Base-by-base conservation (phyloP, 768 basidiomycete genomes). In the Pleurotus djamor region DNA sequence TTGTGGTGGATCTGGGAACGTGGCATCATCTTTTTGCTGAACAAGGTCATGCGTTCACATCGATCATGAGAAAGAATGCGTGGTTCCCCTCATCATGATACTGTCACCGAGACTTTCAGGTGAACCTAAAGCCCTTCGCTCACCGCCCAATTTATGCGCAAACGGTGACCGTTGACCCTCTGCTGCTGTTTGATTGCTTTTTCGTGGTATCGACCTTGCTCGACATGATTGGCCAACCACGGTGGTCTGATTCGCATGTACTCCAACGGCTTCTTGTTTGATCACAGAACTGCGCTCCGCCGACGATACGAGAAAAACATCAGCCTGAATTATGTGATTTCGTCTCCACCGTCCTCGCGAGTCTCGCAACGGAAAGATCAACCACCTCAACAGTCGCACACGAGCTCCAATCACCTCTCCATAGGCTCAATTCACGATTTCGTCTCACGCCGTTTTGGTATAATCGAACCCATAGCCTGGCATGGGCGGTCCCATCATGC, bases 381-480 rank as follows among this genome's bases (percentile, higher is more conserved):
- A 4, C 54, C 44, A 17, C 44, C 37, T n/a, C 44, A 32, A 16
- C 17, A 56, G 21, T 56, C 41, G 37, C 41, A 56, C 35, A 41
- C 9, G 54, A 56, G 41, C 49, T 48, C 21, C n/a, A 48, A 17
- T 3, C 21, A n/a, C 9, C 32, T 56, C 37, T 16, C 36, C 37
- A 56, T 37, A n/a, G n/a, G 28, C 32, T 56, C 54, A 44, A 17
- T 43, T 28, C 9, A 17, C n/a, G 10, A 2, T 14, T 47, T 41
- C 36, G 41, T 56, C 54, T 56, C 54, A 56, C 54, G 41, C 37
- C 13, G 13, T 56, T 56, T 56, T 43, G 54, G 54, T 28, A 56
- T n/a, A 14, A 32, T 13, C 21, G 54, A 38, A 17, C 54, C 54
- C 41, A 44, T 16, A 28, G 44, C 17, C 44, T 44, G 54, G 54